Evolutionary conservation across 805 yeast species (phyloP).

Genomic region (Naumovozyma castellii): DNA sequence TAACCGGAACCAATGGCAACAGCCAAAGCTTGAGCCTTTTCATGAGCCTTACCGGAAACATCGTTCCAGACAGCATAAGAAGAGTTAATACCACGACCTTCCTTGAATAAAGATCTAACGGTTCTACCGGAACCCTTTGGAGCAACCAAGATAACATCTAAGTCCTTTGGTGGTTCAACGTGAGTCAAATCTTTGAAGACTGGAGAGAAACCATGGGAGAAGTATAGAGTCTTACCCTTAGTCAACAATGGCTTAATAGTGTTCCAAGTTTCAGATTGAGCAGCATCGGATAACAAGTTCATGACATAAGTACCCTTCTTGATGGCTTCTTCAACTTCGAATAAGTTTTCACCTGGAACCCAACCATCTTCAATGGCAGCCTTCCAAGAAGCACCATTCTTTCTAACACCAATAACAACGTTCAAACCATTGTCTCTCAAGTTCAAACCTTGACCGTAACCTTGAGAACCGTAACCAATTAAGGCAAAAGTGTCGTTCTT

Average conservation of each 20-base stretch:
- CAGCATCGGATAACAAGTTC: slow-evolving; percentile 98
- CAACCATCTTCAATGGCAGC: slow-evolving; percentile 99
- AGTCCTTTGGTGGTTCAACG: slow-evolving; percentile 89
- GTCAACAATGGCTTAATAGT: slow-evolving; percentile 82
- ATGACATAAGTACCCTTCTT: slow-evolving; percentile 84
- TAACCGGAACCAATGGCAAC: slow-evolving; percentile 99
- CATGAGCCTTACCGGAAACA: slow-evolving; percentile 97
- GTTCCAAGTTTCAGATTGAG: slow-evolving; percentile 98
- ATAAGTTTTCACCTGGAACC: slow-evolving; percentile 98
- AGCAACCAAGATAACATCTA: slow-evolving; percentile 97
- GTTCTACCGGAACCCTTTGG: slow-evolving; percentile 99
- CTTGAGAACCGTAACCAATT: slow-evolving; percentile 99
- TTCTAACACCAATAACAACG: slow-evolving; percentile 96
- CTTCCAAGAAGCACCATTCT: slow-evolving; percentile 98
- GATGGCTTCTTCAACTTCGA: slow-evolving; percentile 91
- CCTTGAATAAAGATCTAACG: slow-evolving; percentile 97
- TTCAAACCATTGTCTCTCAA: slow-evolving; percentile 97
- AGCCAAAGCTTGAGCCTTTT: slow-evolving; percentile 96
- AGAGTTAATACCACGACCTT: slow-evolving; percentile 99
- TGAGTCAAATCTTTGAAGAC: slow-evolving; percentile 96
- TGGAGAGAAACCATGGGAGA: slow-evolving; percentile 99
- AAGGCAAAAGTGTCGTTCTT: slow-evolving; percentile 95
- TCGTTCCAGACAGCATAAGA: slow-evolving; percentile 99
- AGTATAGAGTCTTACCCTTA: slow-evolving; percentile 95
- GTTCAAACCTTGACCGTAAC: slow-evolving; percentile 99